Evolutionary conservation across 2,329 filamentous ascomycete genomes (phyloP).

Genomic region (Fusarium floridanum): DNA sequence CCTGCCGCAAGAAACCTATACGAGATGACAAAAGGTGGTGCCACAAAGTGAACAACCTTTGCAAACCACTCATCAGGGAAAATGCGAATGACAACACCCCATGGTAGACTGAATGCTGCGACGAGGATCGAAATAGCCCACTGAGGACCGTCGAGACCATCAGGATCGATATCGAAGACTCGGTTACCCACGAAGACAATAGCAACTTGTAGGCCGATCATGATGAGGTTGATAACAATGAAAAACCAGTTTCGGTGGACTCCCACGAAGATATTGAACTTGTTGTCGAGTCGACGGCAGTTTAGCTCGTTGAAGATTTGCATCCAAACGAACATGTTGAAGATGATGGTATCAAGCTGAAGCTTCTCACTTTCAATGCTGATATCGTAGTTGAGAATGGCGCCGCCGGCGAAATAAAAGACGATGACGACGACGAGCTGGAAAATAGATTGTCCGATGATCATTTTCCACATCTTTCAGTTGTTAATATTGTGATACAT

Average conservation of each 20-base stretch:
- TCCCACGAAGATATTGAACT: conserved; percentile 72
- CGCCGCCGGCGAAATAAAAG: conserved; percentile 66
- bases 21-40: neutral
- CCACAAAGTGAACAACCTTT: conserved; percentile 3
- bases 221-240: conserved; percentile 67
- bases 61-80: conserved; percentile 59
- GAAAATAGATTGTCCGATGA: conserved; percentile 83
- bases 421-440: conserved; percentile 72
- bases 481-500: neutral
- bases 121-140: conserved; percentile 42
- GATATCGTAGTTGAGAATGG: conserved; percentile 63
- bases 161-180: conserved; percentile 10
- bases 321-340: conserved; percentile 78
- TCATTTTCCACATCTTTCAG: conserved; percentile 85
- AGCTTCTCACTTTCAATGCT: conserved; percentile 52
- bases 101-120: conserved; percentile 63
- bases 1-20: conserved; percentile 7
- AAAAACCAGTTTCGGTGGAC: conserved; percentile 69
- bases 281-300: conserved; percentile 73
- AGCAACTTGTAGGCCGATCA: conserved; percentile 68
- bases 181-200: conserved; percentile 67
- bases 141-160: conserved; percentile 25
- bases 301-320: conserved; percentile 78
- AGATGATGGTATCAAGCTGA: conserved; percentile 69
- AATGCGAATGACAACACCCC: conserved; percentile 62